Base-by-base conservation (phyloP, 257 asterid species). In the Solanum lignicaule region DNA sequence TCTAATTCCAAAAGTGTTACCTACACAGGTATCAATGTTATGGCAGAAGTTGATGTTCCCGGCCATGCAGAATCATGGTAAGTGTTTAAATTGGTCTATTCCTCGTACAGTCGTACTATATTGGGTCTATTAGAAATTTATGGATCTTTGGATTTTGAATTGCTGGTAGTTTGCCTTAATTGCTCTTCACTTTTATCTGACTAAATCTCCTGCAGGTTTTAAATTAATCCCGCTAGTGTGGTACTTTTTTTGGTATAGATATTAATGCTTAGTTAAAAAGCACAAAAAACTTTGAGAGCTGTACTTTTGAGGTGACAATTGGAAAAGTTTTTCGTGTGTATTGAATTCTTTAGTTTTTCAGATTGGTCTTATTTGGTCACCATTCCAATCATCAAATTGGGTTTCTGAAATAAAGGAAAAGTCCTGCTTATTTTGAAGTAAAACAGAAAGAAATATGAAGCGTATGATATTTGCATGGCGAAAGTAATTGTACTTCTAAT, bases 31-130 rank as follows among this genome's bases (percentile, higher is more conserved):
- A 93, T 96, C 89, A 94, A 95, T 90, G 95, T 96, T 68, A 92
- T 96, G 99, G 96, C 99, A 72, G 99, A 96, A 94, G 95, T 96
- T 62, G 99, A 96, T 83, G 98, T 96, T 84, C 99, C 99, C 83
- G 98, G 99, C 87, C 99, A 96, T 92, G 99, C 98, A 82, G 96
- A 92, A 87, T 95, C 99, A 84, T 96, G 99, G 99, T 94, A 92
- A 86, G 88, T 85, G 33, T 89, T 88, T 41, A 33, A 25, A 66
- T 43, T 72, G 71, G 31, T 81, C 10, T 81, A 9, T 16, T 29
- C 66, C 39, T 18, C 2, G 62, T 52, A 18, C 29, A 9, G 1
- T 52, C n/a, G n/a, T 48, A 48, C 43, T 5, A 15, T 82, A 18
- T 29, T 82, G 86, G 41, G 60, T 82, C 85, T 82, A 18, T 48